These are phyloP conservation scores for Tricholomella constricta DNA, from an alignment of 768 basidiomycete species.

Conservation along the genomic window DNA sequence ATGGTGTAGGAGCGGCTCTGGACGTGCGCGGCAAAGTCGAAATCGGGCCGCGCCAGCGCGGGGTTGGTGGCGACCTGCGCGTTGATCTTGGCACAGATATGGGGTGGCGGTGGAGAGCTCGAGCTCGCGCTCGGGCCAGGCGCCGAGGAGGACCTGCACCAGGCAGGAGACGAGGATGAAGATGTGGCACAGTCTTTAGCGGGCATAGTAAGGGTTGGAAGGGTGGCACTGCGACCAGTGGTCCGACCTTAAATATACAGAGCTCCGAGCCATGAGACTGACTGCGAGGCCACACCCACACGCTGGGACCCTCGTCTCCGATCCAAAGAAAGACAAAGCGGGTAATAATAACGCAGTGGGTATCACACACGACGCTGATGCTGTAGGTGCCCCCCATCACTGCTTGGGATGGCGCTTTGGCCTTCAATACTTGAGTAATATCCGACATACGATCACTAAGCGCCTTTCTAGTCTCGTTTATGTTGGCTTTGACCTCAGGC, in stretches of 20 bases:
- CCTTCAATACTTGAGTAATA: constrained; percentile 2
- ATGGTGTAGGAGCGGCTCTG: constrained; percentile 27
- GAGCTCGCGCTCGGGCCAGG: neutral
- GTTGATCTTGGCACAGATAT: constrained; percentile 21
- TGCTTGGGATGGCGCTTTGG: constrained; percentile 4
- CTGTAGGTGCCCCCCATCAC: neutral
- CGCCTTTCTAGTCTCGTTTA: neutral
- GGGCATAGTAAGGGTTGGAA: constrained; percentile 7
- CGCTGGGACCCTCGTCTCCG: neutral
- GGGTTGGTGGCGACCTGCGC: constrained; percentile 23
- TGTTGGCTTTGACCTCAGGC: too few species aligned
- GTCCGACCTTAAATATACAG: constrained; percentile 12
- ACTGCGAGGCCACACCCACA: constrained; percentile 4
- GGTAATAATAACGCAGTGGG: neutral
- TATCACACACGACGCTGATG: neutral
- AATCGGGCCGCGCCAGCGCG: constrained; percentile 22
- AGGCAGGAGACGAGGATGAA: constrained; percentile 2
- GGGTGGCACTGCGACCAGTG: neutral
- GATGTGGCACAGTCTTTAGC: constrained; percentile 3
- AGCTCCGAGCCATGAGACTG: constrained; percentile 7
- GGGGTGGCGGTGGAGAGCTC: constrained; percentile 18
- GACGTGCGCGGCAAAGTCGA: constrained; percentile 29
- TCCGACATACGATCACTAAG: neutral
- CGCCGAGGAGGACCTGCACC: constrained; percentile 2
- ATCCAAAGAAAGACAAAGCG: constrained; percentile 3